These are phyloP conservation scores for Lipomyces chichibuensis DNA, from an alignment of 805 yeast species.

Conservation along the genomic window DNA sequence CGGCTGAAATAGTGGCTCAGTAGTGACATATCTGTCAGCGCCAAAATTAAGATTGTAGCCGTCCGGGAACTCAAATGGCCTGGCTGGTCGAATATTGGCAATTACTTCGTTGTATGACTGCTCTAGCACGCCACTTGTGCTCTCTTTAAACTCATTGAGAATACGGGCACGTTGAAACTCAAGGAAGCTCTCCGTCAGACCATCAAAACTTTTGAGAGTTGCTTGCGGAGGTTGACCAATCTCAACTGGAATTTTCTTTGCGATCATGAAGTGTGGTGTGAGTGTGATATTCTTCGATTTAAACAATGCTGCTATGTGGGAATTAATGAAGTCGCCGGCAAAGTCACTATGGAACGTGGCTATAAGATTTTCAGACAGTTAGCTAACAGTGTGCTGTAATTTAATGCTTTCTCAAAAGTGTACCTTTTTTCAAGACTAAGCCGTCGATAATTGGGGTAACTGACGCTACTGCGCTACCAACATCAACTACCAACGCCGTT, in stretches of 20 bases:
- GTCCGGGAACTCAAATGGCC: conserved; percentile 64
- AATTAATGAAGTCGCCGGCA: conserved; percentile 83
- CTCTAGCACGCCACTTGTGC: conserved; percentile 47
- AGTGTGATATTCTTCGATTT: conserved; percentile 45
- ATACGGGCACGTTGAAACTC: conserved; percentile 49
- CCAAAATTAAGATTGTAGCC: conserved; percentile 55
- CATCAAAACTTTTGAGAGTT: conserved; percentile 38
- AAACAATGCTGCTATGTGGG: conserved; percentile 59
- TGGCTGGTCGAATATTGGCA: conserved; percentile 44
- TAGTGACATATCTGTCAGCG: conserved; percentile 56
- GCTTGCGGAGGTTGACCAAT: conserved; percentile 44
- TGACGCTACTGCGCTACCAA: conserved; percentile 69
- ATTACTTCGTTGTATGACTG: conserved; percentile 45
- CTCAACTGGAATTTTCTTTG: conserved; percentile 45
- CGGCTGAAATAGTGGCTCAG: conserved; percentile 77
- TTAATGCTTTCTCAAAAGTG: neutral
- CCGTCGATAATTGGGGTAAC: conserved; percentile 65
- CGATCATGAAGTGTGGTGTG: conserved; percentile 45
- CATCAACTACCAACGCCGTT: conserved; percentile 76
- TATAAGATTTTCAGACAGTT: neutral
- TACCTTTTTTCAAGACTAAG: conserved; percentile 37
- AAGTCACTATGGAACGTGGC: conserved; percentile 59
- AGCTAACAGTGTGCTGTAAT: neutral
- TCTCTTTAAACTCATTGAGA: conserved; percentile 55
- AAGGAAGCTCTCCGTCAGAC: conserved; percentile 48